phyloP scores from a whole-genome alignment of 2,329 filamentous ascomycete genomes.

The Colletotrichum higginsianum region DNA sequence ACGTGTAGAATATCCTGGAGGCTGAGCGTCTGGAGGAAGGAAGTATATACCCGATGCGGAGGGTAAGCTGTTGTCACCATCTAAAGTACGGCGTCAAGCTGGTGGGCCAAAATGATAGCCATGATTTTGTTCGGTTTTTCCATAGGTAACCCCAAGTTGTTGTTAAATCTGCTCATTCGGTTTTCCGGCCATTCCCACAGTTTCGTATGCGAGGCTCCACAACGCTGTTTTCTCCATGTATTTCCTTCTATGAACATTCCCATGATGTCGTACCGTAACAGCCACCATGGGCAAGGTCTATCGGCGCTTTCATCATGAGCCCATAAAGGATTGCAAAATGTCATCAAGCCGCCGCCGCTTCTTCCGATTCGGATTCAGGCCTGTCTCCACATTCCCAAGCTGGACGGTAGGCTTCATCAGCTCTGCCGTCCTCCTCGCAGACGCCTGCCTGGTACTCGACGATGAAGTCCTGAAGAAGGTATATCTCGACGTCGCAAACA shows the following conservation, averaged over 20 bases:
- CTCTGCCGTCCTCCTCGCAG: constrained; percentile 30
- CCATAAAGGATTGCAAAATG: constrained; percentile 48
- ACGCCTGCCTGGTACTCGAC: constrained; percentile 43
- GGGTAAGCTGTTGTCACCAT: constrained; percentile 32
- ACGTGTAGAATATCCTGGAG: constrained; percentile 12
- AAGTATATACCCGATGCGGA: constrained; percentile 31
- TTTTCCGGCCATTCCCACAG: not conserved
- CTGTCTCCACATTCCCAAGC: constrained; percentile 38
- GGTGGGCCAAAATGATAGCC: constrained; percentile 37
- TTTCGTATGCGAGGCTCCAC: not conserved
- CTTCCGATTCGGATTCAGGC: constrained; percentile 46
- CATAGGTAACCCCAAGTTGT: not conserved
- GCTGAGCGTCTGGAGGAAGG: constrained; percentile 19
- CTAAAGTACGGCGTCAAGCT: constrained; percentile 35
- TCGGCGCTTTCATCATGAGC: constrained; percentile 10
- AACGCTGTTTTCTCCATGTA: not conserved
- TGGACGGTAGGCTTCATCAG: constrained; percentile 39
- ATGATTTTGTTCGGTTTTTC: constrained; percentile 20
- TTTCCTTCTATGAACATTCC: not conserved
- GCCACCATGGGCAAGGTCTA: not conserved
- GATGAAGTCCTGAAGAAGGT: constrained; percentile 49
- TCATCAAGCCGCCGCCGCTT: constrained; percentile 55
- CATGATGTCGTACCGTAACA: not conserved
- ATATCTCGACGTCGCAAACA: constrained; percentile 52
- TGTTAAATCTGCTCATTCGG: not conserved